Percentiles rank a stretch among this genome's conserved stretches.
phyloP scores from a whole-genome alignment of 1,284 basidiomycete genomes.

The Tilletia indica region DNA sequence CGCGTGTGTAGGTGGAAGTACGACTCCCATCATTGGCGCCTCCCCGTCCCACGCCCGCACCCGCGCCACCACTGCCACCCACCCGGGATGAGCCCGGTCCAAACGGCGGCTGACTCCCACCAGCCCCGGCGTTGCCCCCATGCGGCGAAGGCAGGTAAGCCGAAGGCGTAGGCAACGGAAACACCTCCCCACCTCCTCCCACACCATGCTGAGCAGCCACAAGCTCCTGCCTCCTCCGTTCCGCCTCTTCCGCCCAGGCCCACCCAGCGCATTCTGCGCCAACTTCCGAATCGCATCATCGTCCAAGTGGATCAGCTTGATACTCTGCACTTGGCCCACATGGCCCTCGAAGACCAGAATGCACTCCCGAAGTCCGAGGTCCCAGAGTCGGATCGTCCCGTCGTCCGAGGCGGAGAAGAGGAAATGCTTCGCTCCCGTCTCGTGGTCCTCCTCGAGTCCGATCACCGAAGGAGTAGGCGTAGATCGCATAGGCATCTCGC shows the following conservation, averaged over 20 bases:
- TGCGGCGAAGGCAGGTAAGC: background rate
- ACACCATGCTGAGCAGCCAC: background rate
- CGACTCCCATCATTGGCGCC: background rate
- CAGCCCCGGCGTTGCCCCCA: no score
- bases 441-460: conserved; percentile 38
- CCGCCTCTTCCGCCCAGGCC: conserved; percentile 29
- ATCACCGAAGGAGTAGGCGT: background rate
- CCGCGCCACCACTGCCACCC: background rate
- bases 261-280: conserved; percentile 47
- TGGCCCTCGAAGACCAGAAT: conserved; percentile 84
- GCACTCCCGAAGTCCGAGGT: conserved; percentile 76
- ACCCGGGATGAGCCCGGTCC: no score
- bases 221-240: conserved; percentile 9
- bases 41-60: no score
- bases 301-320: conserved; percentile 69
- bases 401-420: conserved; percentile 95
- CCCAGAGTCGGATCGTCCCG: conserved; percentile 89
- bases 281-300: conserved; percentile 48
- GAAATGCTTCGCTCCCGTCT: conserved; percentile 41
- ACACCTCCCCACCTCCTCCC: background rate
- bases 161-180: background rate
- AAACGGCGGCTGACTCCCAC: no score
- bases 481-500: background rate
- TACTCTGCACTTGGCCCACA: conserved; percentile 88
- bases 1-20: background rate